Evolutionary conservation across 192 early-diverging fungal genomes (phyloP), one percentile per base, ranked within the genome.

Genomic region (Rhizoclosmatium globosum): DNA sequence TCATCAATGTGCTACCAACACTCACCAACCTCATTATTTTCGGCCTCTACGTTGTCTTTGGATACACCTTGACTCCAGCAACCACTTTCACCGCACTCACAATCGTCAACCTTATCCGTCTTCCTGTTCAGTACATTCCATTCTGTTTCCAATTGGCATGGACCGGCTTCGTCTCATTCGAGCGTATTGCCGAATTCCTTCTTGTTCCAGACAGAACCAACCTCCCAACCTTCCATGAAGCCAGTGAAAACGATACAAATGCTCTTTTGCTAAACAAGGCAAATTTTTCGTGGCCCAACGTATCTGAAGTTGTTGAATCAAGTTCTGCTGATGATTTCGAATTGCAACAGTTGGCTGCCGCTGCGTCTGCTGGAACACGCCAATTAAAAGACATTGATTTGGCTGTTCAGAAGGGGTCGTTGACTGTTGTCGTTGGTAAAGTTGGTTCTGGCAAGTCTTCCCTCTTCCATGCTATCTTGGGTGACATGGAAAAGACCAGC

Each of bases 391-490:
- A 89, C 72, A 76, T 93, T 41, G 81, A 85, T 74, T 31, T 92
- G 31, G 69, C 59, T 59, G 67, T 90, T 77, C 53, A 76, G 72
- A 74, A 80, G 46, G 83, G 91, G 50, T 71, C 90, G n/a, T 86
- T 98, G 7, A 91, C 93, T 0, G 94, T 92, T 0, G 82, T 98
- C 21, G 91, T 93, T 11, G 95, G 95, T 6, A 83, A 86, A 15
- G 92, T 94, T 3, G 95, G 92, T 2, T 82, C 89, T 0, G 94
- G 94, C 43, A 96, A 96, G 74, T 92, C 91, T 1, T 90, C 92
- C n/a, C 79, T 96, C 46, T 79, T 96, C 1, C 84, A 87, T 64
- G 91, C 94, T 15, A 87, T 96, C 72, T 83, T 94, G 9, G 93
- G 95, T 23, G 92, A 94, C 57, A 89, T 94, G 83, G 88, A 84